Base-by-base conservation (phyloP, 2,329 filamentous ascomycete species). In the Beauveria australis region DNA sequence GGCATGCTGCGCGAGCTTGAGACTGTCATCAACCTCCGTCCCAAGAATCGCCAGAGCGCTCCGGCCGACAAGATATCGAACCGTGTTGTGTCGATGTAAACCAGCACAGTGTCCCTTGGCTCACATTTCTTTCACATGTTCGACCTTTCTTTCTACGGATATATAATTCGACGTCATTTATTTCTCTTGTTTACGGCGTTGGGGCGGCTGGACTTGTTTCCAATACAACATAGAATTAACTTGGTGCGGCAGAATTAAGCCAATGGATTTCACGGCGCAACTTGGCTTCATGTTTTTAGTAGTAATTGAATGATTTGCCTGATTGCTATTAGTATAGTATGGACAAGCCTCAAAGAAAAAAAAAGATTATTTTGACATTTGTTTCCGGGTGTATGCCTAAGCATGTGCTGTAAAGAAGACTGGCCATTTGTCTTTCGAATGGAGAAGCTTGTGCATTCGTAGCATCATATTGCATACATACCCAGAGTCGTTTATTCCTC, bases 1-100 rank as follows among this genome's bases (percentile, higher is more conserved):
- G 91, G 89, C 67, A 96, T 99, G 91, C 81, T 99, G 64, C 87
- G 89, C 64, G 94, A 99, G 75, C 80, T 99, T 62, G 91, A 97
- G 76, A 93, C 90, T 65, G 85, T 99, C 63, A 95, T 97, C 71
- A 84, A 79, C 70, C 74, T 79, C 40, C 73, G 79, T 28, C 79
- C 79, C 7, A 71, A 70, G 64, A 73, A 65, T 55, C 73, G 76
- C 48, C 66, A 71, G 40, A 77, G 77, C 62, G 69, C 71, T 14
- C 72, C 72, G 2, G 63, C 69, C 18, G 54, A 70, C 64, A 63
- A 68, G 47, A 12, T 68, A 18, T 64, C 69, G 22, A 70, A 69
- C 53, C 74, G 76, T 46, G 70, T 77, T 56, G 70, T 77, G 40
- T 80, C 78, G 30, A 72, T 80, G 74, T 80, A 74, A 64, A 66